Conservation (phyloP, 345 rosid genomes). For the Noccaea bulbosa region DNA sequence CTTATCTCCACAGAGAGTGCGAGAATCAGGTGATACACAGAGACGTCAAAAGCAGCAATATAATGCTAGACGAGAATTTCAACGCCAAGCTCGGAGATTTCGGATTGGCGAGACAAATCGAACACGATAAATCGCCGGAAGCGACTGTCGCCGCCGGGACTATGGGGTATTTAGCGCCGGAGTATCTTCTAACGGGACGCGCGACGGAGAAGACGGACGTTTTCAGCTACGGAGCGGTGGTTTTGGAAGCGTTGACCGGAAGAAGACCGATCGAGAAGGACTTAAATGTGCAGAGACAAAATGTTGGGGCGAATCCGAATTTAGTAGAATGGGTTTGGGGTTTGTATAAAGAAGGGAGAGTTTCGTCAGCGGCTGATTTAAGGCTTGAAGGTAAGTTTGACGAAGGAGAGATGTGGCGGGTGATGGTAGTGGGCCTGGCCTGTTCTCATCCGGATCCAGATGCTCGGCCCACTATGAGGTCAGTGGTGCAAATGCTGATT, state of each 20-base stretch:
- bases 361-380: slow-evolving; percentile 51
- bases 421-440: slow-evolving; percentile 54
- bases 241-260: slow-evolving; percentile 59
- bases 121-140: slow-evolving; percentile 65
- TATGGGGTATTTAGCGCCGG: slow-evolving; percentile 70
- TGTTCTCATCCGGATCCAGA: slow-evolving; percentile 62
- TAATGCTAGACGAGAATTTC: slow-evolving; percentile 62
- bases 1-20: slow-evolving; percentile 61
- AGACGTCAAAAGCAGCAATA: slow-evolving; percentile 60
- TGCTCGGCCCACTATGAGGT: slow-evolving; percentile 60
- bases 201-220: slow-evolving; percentile 63
- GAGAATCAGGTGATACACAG: slow-evolving; percentile 68
- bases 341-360: slow-evolving; percentile 56
- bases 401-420: slow-evolving; percentile 53
- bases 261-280: slow-evolving; percentile 63
- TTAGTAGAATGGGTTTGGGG: slow-evolving; percentile 72
- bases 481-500: slow-evolving; percentile 56
- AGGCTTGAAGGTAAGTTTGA: slow-evolving; percentile 57
- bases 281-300: slow-evolving; percentile 38
- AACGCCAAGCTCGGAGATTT: slow-evolving; percentile 68
- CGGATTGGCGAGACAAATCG: slow-evolving; percentile 58
- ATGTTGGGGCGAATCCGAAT: slow-evolving; percentile 46
- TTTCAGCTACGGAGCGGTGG: slow-evolving; percentile 65
- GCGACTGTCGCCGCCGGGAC: slow-evolving; percentile 65
- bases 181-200: slow-evolving; percentile 57